Conservation (phyloP, 164 flowering plant species). For the Santalum album region DNA sequence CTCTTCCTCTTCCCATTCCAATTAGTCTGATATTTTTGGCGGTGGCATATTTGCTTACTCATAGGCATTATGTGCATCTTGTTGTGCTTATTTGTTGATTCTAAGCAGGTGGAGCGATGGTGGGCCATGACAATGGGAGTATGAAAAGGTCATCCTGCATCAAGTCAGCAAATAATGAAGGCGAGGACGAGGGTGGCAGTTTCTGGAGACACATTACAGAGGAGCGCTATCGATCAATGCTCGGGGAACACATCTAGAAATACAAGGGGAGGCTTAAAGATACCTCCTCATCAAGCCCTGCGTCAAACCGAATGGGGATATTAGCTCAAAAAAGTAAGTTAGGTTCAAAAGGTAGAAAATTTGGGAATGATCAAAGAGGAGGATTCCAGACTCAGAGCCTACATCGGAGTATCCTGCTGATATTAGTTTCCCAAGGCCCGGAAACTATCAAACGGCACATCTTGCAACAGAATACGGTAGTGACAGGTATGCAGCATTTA, state of each 20-base stretch:
- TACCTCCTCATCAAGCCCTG: slow-evolving; percentile 34
- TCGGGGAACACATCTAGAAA: slow-evolving; percentile 80
- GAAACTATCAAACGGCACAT: slow-evolving; percentile 35
- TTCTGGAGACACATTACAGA: slow-evolving; percentile 54
- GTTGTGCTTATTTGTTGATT: slow-evolving; percentile 7
- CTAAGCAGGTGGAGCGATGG: slow-evolving; percentile 38
- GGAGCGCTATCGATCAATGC: slow-evolving; percentile 74
- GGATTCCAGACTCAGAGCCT: slow-evolving; percentile 35
- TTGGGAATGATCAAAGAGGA: slow-evolving; percentile 39
- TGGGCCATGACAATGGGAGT: slow-evolving; percentile 37
- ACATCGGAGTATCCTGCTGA: slow-evolving; percentile 37
- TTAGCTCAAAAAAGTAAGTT: slow-evolving; percentile 28
- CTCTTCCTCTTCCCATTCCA: not conserved
- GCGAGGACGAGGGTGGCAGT: slow-evolving; percentile 38
- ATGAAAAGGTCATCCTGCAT: slow-evolving; percentile 29
- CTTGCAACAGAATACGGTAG: slow-evolving; percentile 31
- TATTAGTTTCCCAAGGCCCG: slow-evolving; percentile 31
- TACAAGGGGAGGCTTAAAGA: slow-evolving; percentile 62
- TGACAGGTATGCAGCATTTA: slow-evolving; percentile 28
- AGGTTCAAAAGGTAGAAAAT: slow-evolving; percentile 37
- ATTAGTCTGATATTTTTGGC: not conserved
- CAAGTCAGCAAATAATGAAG: slow-evolving; percentile 34
- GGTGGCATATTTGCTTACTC: not conserved
- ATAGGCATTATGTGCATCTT: not conserved
- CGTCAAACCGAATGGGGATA: slow-evolving; percentile 26